Base-by-base conservation (phyloP, 2,329 filamentous ascomycete genomes). In the Pseudogymnoascus sp. region DNA sequence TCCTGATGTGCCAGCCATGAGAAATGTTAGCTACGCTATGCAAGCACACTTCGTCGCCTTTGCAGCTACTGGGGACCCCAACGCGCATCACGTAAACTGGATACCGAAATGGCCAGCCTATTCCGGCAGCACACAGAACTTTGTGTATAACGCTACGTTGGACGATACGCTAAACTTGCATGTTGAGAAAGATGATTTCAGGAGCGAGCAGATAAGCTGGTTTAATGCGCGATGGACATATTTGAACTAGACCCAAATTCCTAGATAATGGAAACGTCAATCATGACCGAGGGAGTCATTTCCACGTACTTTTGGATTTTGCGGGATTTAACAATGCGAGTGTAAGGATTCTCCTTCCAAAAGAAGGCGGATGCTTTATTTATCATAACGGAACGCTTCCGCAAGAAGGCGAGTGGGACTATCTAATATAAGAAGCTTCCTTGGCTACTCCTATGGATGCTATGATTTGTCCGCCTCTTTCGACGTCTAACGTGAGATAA, bases 151-250 rank as follows among this genome's bases (percentile, higher is more conserved):
- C 19, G 62, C 38, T 17, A 64, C 62, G n/a, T 15, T 64, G 31
- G 36, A 44, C 17, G 23, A 63, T 28, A 26, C 42, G 7, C 31
- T 63, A 19, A 63, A 62, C 21, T 63, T 64, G 36, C 60, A 62
- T 59, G 17, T 63, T 21, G 63, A 64, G 17, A 38, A 63, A 7
- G 57, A 62, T 53, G 36, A 53, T 38, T 63, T 63, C 15, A 40
- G 60, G 13, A 33, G 23, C 21, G 62, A 59, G 28, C 40, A 40
- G 13, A 47, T 64, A 7, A 26, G 35, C 31, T 64, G 42, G 61
- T 61, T 42, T 23, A 61, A 64, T 83, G 81, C 81, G 75, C 78
- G 64, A 79, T 80, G 70, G 82, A 77, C 64, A 76, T 84, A 64
- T 28, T 21, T 62, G 35, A 62, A 53, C 23, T 53, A 53, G n/a